Percentiles rank a stretch among this genome's conserved stretches.
Conservation (phyloP, 306 rosid genomes). For the Leucaena leucocephala region DNA sequence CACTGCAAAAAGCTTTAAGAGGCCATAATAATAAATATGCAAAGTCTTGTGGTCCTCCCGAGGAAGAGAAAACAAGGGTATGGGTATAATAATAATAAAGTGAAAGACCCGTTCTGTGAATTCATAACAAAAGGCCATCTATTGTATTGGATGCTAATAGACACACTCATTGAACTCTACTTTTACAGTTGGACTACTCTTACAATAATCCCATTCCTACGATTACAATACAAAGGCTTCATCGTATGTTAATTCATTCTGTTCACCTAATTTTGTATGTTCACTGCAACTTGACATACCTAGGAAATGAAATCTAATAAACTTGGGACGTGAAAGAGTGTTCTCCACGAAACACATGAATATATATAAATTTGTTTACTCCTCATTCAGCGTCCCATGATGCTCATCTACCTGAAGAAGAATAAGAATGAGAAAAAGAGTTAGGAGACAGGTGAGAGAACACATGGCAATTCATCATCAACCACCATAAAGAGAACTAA, state of each 20-base stretch:
- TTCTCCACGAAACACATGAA: slow-evolving; percentile 31
- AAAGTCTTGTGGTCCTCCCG: slow-evolving; percentile 10
- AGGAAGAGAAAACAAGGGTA: background rate
- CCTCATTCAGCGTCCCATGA: slow-evolving; percentile 25
- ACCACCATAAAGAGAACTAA: slow-evolving; percentile 3
- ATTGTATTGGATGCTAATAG: slow-evolving; percentile 22
- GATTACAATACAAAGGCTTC: background rate
- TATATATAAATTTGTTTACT: background rate
- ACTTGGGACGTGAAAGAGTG: slow-evolving; percentile 21
- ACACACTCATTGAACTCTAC: slow-evolving; percentile 17
- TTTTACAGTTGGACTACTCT: slow-evolving; percentile 21
- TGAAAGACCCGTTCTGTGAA: slow-evolving; percentile 4
- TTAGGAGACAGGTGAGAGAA: slow-evolving; percentile 21
- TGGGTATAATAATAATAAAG: slow-evolving; percentile 31
- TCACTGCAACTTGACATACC: background rate
- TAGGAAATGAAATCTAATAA: background rate
- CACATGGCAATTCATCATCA: slow-evolving; percentile 34
- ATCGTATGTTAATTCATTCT: background rate
- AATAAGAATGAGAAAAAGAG: background rate
- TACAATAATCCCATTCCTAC: background rate
- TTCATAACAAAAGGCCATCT: slow-evolving; percentile 31
- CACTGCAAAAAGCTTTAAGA: slow-evolving; percentile 10
- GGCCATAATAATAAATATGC: slow-evolving; percentile 10
- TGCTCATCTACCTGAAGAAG: slow-evolving; percentile 38
- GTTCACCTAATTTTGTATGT: slow-evolving; percentile 5